Base-by-base conservation (phyloP, 345 rosid species). In the Camelina hispida region DNA sequence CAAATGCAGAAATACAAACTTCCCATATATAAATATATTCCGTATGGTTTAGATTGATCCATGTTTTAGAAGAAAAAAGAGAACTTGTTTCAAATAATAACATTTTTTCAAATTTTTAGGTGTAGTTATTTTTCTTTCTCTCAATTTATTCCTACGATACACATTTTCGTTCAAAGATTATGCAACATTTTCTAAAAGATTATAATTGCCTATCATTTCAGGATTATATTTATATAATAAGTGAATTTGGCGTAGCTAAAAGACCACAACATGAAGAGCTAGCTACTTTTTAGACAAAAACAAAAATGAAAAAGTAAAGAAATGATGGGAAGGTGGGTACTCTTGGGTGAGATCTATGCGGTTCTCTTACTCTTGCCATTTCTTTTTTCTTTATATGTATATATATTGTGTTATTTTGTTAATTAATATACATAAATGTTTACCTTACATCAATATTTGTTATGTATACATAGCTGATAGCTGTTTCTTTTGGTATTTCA, bases 271-370 rank as follows among this genome's bases (percentile, higher is more conserved):
- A 71, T 53, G 14, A 65, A 65, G 43, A 30, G 10, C 16, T 37
- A 30, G 10, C 16, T 37, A n/a, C 52, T 48, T 75, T 66, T 50
- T 7, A 37, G 55, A 67, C 28, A 17, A 15, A 58, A 66, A 40
- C 47, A 68, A 59, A 35, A 66, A 25, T 0, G 17, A 9, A 74
- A 74, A 66, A 59, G 53, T 22, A 56, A 67, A 9, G 78, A 67
- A 66, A 67, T 59, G 67, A 66, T 58, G 66, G 66, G 35, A 57
- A 25, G 30, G 46, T 66, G 67, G 72, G 14, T 13, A 18, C 18
- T 44, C 10, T 64, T 6, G 43, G 56, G 73, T 58, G 38, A 58
- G 52, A 48, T 60, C 17, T 16, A 13, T 66, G 68, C 67, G 78
- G 78, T 74, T 62, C 76, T 72, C 51, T 28, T 53, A 30, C 4